Percentiles rank a stretch among this genome's conserved stretches.
These are phyloP conservation scores for Gillenia trifoliata DNA, from an alignment of 306 rosid genomes.

Conservation along the genomic window DNA sequence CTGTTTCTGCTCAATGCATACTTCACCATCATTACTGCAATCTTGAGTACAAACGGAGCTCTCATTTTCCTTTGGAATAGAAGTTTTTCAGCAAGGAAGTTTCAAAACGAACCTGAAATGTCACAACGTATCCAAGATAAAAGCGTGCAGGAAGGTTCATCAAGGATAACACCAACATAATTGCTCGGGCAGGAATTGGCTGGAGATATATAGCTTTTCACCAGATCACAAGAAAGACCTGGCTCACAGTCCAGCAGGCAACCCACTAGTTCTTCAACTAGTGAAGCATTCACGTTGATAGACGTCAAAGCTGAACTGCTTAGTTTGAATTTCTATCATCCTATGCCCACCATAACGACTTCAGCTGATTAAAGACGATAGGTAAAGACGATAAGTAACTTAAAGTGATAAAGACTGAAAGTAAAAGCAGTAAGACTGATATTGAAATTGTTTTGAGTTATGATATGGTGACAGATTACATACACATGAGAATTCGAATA, in stretches of 20 bases:
- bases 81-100: slow-evolving; percentile 82
- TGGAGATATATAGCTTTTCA: slow-evolving; percentile 74
- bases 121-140: slow-evolving; percentile 55
- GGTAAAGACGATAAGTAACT: too few species aligned
- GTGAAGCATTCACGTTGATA: slow-evolving; percentile 68
- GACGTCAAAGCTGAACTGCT: slow-evolving; percentile 48
- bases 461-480: too few species aligned
- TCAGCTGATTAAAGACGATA: too few species aligned
- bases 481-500: too few species aligned
- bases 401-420: too few species aligned
- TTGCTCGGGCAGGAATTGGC: slow-evolving; percentile 69
- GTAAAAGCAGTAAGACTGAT: too few species aligned
- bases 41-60: slow-evolving; percentile 53
- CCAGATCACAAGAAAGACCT: slow-evolving; percentile 87
- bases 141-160: slow-evolving; percentile 73
- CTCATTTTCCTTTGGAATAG: slow-evolving; percentile 42
- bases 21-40: slow-evolving; percentile 63
- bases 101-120: slow-evolving; percentile 80
- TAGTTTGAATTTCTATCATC: too few species aligned
- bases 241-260: slow-evolving; percentile 78
- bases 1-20: slow-evolving; percentile 69
- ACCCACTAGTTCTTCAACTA: slow-evolving; percentile 72
- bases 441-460: too few species aligned
- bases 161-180: slow-evolving; percentile 77
- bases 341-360: too few species aligned